phyloP scores from a whole-genome alignment of 2,329 filamentous ascomycete genomes.

The Neopestalotiopsis sp. region DNA sequence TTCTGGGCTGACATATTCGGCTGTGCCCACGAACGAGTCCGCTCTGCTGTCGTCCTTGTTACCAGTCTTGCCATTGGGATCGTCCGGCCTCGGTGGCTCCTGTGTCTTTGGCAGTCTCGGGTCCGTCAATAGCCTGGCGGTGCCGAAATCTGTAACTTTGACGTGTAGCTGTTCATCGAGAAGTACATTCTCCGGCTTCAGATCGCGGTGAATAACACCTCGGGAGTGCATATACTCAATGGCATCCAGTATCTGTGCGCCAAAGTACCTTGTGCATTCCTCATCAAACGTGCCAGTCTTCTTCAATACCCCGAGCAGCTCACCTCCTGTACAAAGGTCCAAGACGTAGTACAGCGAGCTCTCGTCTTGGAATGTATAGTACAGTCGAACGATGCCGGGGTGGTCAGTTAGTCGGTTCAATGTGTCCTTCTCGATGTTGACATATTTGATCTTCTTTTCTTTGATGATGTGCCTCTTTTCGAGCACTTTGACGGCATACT shows the following conservation, averaged over 20 bases:
- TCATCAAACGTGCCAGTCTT: slow-evolving; percentile 93
- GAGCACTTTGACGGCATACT: slow-evolving; percentile 97
- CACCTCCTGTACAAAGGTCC: slow-evolving; percentile 89
- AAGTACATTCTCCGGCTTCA: slow-evolving; percentile 97
- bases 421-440: slow-evolving; percentile 99
- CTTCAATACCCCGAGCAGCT: slow-evolving; percentile 90
- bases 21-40: slow-evolving; percentile 95
- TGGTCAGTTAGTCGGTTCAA: slow-evolving; percentile 95
- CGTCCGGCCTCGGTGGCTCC: slow-evolving; percentile 37
- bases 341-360: slow-evolving; percentile 95
- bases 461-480: slow-evolving; percentile 99
- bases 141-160: slow-evolving; percentile 99
- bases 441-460: slow-evolving; percentile 99
- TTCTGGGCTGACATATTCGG: slow-evolving; percentile 97
- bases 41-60: slow-evolving; percentile 72
- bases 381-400: slow-evolving; percentile 92
- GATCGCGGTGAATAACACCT: slow-evolving; percentile 93
- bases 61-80: slow-evolving; percentile 42
- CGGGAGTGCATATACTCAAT: slow-evolving; percentile 98
- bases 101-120: slow-evolving; percentile 53
- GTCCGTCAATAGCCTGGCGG: slow-evolving; percentile 86
- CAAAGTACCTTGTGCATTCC: slow-evolving; percentile 93
- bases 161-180: slow-evolving; percentile 96
- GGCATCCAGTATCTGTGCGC: slow-evolving; percentile 92
- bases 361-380: slow-evolving; percentile 99